Conservation (phyloP, 2,329 filamentous ascomycete species). For the Albifimbria verrucaria region DNA sequence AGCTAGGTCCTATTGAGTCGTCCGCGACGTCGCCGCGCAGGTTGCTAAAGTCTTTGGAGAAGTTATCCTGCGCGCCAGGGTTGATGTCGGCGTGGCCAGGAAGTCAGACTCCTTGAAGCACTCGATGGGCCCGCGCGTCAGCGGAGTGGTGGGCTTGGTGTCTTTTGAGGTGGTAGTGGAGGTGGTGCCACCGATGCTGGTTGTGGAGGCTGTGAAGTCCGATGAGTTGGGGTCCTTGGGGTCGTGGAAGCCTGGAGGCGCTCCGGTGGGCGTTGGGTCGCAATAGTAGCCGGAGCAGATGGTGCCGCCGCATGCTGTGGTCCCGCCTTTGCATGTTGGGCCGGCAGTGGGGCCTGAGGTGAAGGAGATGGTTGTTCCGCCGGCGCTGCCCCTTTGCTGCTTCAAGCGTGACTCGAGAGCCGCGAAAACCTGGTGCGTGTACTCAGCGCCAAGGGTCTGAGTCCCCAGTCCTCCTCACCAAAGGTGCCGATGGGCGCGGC, state of each 20-base stretch:
- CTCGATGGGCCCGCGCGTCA: slow-evolving; percentile 5
- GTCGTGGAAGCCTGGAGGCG: slow-evolving; percentile 14
- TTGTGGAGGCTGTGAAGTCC: not conserved
- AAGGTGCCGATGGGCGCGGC: slow-evolving; percentile 7
- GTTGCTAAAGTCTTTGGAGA: slow-evolving; percentile 4
- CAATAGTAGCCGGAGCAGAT: slow-evolving; percentile 19
- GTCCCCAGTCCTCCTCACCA: slow-evolving; percentile 5
- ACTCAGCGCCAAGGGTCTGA: not conserved
- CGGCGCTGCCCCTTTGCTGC: not conserved
- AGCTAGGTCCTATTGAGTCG: slow-evolving; percentile 1
- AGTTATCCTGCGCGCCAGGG: slow-evolving; percentile 6
- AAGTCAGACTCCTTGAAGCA: slow-evolving; percentile 14
- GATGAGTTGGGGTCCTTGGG: slow-evolving; percentile 14
- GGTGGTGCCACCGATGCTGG: not conserved
- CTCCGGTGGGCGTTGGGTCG: slow-evolving; percentile 10
- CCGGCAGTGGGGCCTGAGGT: slow-evolving; percentile 5
- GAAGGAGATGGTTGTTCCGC: slow-evolving; percentile 3
- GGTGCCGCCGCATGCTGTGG: slow-evolving; percentile 14
- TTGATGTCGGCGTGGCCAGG: slow-evolving; percentile 12
- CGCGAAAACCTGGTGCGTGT: slow-evolving; percentile 7
- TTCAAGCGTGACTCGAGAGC: not conserved
- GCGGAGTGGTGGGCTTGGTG: slow-evolving; percentile 3
- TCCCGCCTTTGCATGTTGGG: slow-evolving; percentile 11
- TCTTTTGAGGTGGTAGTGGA: not conserved
- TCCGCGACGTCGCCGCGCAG: not conserved